Conservation (phyloP, 1,284 basidiomycete species). For the Cutaneotrichosporon sp. region DNA sequence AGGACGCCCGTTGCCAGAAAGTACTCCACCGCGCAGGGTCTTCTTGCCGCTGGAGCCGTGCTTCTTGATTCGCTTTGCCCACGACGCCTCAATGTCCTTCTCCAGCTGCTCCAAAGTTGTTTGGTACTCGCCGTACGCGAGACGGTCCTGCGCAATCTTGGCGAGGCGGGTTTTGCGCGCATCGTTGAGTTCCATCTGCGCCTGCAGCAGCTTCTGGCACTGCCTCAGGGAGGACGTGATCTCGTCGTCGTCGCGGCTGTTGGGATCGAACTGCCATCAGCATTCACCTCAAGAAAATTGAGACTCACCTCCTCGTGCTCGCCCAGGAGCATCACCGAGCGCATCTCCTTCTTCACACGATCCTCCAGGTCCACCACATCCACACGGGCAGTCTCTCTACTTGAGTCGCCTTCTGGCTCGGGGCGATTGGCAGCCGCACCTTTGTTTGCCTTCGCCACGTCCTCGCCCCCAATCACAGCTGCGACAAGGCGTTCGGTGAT, state of each 20-base stretch:
- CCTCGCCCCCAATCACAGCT: conserved; percentile 58
- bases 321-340: conserved; percentile 52
- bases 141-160: conserved; percentile 73
- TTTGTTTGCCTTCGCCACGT: conserved; percentile 50
- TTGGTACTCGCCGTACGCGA: conserved; percentile 84
- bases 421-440: conserved; percentile 33
- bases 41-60: conserved; percentile 53
- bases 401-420: conserved; percentile 16
- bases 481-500: conserved; percentile 58
- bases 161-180: conserved; percentile 69
- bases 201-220: conserved; percentile 74
- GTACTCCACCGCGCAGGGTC: conserved; percentile 49
- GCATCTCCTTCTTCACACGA: conserved; percentile 53
- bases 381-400: conserved; percentile 4
- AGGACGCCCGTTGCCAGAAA: conserved; percentile 54
- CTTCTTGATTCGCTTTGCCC: conserved; percentile 50
- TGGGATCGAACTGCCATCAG: conserved; percentile 62
- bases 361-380: conserved; percentile 56
- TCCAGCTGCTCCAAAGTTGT: conserved; percentile 74
- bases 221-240: conserved; percentile 83
- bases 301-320: conserved; percentile 51
- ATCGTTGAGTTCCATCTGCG: conserved; percentile 74
- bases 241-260: conserved; percentile 80
- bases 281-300: neutral
- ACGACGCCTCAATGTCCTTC: conserved; percentile 61